Evolutionary conservation across 1,284 basidiomycete species (phyloP), one percentile per base, ranked within the genome.

Genomic region (Somion occarium): DNA sequence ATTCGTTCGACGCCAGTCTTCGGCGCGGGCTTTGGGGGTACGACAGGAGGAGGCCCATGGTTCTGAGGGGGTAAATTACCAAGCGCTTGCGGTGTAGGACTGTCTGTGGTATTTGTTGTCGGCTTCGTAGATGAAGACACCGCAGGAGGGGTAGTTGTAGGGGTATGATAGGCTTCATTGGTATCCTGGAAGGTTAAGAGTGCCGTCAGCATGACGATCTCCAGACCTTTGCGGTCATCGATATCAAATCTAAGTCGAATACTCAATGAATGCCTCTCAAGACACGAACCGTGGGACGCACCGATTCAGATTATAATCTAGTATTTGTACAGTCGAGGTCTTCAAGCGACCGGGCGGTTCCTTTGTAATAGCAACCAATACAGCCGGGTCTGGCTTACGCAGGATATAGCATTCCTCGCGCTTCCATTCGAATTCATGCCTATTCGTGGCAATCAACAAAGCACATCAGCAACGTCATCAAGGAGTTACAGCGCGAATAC

Each of bases 231-330:
- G 30, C 85, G 76, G 60, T 93, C 91, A 7, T 85, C 72, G 41
- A 93, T 82, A 54, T 92, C 88, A 60, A 93, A 91, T 42, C 88
- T 89, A 52, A 11, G 24, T 30, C 27, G 47, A 37, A 25, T 5
- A 18, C n/a, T 39, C 5, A 39, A 39, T 39, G n/a, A n/a, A 39
- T 15, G 38, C 38, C 20, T 39, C 34, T n/a, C n/a, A n/a, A n/a
- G n/a, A n/a, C n/a, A n/a, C n/a, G n/a, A n/a, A 25, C 13, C 11
- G 42, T 18, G 4, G 24, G 26, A 58, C 71, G 45, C 56, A 83
- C 81, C 88, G 72, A 58, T 89, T 80, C 25, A 91, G 72, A 60
- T 93, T 93, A 61, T 93, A 93, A 64, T 93, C 88, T 15, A 93
- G 72, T n/a, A 93, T 79, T 62, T 91, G 88, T n/a, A 92, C 72